phyloP scores from a whole-genome alignment of 106 monocot genomes.

The Cymbidium sinense region DNA sequence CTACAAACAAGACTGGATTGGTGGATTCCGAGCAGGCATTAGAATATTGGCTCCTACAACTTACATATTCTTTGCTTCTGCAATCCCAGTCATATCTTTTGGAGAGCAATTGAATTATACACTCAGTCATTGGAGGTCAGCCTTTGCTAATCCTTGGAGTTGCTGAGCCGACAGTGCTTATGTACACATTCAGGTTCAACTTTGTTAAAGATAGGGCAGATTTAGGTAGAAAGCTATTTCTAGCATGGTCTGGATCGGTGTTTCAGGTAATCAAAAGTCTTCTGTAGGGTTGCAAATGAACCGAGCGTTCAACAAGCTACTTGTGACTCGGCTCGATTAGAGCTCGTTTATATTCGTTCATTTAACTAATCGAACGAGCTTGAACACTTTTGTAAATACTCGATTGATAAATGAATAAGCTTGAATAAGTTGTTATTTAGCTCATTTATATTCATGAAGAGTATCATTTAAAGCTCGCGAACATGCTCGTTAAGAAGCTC shows the following conservation, averaged over 20 bases:
- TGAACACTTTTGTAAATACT: too few relatives aligned
- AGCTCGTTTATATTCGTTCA: too few relatives aligned
- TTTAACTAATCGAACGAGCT: too few relatives aligned
- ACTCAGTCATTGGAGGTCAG: slow-evolving; percentile 58
- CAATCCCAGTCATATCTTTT: slow-evolving; percentile 78
- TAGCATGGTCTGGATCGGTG: slow-evolving; percentile 11
- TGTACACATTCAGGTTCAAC: slow-evolving; percentile 74
- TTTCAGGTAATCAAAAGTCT: neutral
- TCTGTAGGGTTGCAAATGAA: too few relatives aligned
- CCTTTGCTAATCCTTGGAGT: slow-evolving; percentile 45
- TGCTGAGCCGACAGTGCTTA: slow-evolving; percentile 47
- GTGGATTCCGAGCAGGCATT: slow-evolving; percentile 51
- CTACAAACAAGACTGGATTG: slow-evolving; percentile 73
- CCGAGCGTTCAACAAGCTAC: too few relatives aligned
- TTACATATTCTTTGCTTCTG: slow-evolving; percentile 89
- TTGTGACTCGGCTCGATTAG: too few relatives aligned
- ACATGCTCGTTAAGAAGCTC: too few relatives aligned
- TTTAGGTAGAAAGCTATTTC: too few relatives aligned
- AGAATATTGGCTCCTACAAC: slow-evolving; percentile 48
- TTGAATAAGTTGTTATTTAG: too few relatives aligned
- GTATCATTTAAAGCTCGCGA: too few relatives aligned
- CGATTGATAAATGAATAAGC: too few relatives aligned
- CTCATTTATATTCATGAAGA: too few relatives aligned
- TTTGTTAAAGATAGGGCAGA: slow-evolving; percentile 52
- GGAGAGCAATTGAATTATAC: slow-evolving; percentile 71